Evolutionary conservation across 306 rosid genomes (phyloP).

Genomic region (Castanopsis chinensis): DNA sequence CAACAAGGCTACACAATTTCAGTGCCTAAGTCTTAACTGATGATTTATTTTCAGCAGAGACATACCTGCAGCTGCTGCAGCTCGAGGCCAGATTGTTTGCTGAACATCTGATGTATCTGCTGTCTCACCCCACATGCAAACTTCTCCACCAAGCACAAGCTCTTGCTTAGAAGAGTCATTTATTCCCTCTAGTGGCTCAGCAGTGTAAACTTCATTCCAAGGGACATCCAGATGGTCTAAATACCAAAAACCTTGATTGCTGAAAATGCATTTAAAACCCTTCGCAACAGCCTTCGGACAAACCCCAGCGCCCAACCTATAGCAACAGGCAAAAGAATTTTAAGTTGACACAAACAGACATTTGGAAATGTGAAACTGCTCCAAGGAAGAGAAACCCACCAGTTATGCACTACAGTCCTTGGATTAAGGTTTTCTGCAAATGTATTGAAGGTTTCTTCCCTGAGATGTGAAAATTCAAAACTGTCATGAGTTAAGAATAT

Average conservation of each 20-base stretch:
- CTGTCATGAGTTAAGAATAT: slow-evolving; percentile 4
- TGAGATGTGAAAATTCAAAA: slow-evolving; percentile 35
- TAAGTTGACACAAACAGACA: slow-evolving; percentile 12
- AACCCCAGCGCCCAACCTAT: slow-evolving; percentile 84
- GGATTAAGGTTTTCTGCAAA: slow-evolving; percentile 78
- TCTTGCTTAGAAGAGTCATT: slow-evolving; percentile 45
- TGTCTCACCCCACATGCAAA: slow-evolving; percentile 95
- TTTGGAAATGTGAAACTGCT: slow-evolving; percentile 13
- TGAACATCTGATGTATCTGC: slow-evolving; percentile 83
- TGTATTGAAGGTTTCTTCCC: slow-evolving; percentile 95
- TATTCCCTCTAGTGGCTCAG: slow-evolving; percentile 88
- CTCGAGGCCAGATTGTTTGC: slow-evolving; percentile 99
- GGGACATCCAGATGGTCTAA: slow-evolving; percentile 96
- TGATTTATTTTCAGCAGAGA: background rate
- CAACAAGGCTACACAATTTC: background rate
- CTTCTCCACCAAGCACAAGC: slow-evolving; percentile 95
- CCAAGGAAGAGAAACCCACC: slow-evolving; percentile 50
- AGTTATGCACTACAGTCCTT: slow-evolving; percentile 83
- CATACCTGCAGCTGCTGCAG: slow-evolving; percentile 98
- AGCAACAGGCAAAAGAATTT: background rate
- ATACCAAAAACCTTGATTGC: slow-evolving; percentile 96
- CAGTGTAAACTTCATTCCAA: slow-evolving; percentile 64
- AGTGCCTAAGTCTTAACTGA: background rate
- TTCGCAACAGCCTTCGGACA: slow-evolving; percentile 80
- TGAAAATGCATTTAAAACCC: slow-evolving; percentile 94